Evolutionary conservation across 352 stramenopile genomes (phyloP), one percentile per base, ranked within the genome.

Genomic region (Globisporangium ultimum): DNA sequence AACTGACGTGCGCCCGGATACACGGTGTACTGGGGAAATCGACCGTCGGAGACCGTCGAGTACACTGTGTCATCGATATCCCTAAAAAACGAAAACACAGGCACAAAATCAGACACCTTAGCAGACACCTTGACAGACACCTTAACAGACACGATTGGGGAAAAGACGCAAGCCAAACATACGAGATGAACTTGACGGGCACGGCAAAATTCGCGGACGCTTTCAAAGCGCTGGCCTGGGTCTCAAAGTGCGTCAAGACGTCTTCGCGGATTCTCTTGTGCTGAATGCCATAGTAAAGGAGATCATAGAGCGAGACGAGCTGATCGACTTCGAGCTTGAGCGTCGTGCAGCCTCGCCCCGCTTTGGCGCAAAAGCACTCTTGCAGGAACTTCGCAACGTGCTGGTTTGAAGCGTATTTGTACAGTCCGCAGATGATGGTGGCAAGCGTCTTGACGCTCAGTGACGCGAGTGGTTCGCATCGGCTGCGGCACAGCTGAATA

Each of bases 1-100:
- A 68, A 67, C 51, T 68, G 62, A 5, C 43, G 20, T 3, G 38
- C 43, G 22, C 63, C 63, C n/a, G 63, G 63, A 32, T 68, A 68
- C 17, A 65, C 24, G 2, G 60, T 68, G 18, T 43, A 34, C 15
- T 64, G n/a, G 10, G 60, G 63, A 36, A 54, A 70, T 17, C 53
- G 58, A 22, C 43, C 4, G 32, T 70, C 63, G 20, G 13, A 64
- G 4, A 5, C 17, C 1, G 24, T 42, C 24, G 63, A 55, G 48
- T 45, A 68, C 15, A 64, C 36, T 7, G 63, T 64, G 32, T 68
- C 60, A 17, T 68, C 59, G 15, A 64, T 53, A 17, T 38, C 53
- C 10, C 59, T 65, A 20, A 1, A 43, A 14, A 24, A 9, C 20
- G 5, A 21, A 21, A 42, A 41, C 5, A 43, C 18, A 58, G 15